Percentiles rank a stretch among this genome's conserved stretches.
phyloP scores from a whole-genome alignment of 1,284 basidiomycete species.

The Lentinus polychrous region DNA sequence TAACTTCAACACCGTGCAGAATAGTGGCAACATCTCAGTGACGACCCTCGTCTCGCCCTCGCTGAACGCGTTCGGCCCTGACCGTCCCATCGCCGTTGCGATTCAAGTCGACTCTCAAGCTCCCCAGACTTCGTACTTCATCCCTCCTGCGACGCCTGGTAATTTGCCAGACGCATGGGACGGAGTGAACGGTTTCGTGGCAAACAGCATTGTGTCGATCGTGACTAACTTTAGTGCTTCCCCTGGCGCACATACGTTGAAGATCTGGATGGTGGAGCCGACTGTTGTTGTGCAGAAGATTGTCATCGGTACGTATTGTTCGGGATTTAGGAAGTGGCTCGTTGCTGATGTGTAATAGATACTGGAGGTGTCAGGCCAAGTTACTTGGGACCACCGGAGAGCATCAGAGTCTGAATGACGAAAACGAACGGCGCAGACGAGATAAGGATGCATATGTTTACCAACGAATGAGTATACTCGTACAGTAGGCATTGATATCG shows the following conservation, averaged over 20 bases:
- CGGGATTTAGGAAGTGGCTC: too few relatives aligned
- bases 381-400: constrained; percentile 58
- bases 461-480: too few relatives aligned
- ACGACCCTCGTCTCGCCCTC: constrained; percentile 50
- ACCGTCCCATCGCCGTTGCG: constrained; percentile 48
- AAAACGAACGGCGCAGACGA: too few relatives aligned
- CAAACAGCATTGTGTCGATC: constrained; percentile 16
- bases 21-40: constrained; percentile 41
- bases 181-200: constrained; percentile 50
- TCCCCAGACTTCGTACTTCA: constrained; percentile 40
- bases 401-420: constrained; percentile 21
- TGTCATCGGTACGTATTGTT: constrained; percentile 43
- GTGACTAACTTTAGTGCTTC: constrained; percentile 30
- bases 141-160: constrained; percentile 43
- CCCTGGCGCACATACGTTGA: constrained; percentile 51
- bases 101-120: constrained; percentile 45
- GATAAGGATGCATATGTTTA: too few relatives aligned
- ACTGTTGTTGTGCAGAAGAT: constrained; percentile 57
- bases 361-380: constrained; percentile 46
- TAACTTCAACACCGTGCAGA: constrained; percentile 40
- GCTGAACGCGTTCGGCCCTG: constrained; percentile 45
- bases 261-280: constrained; percentile 55
- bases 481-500: too few relatives aligned
- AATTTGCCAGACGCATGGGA: constrained; percentile 46
- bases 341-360: constrained; percentile 29